Percentiles rank a stretch among this genome's conserved stretches.
Conservation (phyloP, 441 rosid species). For the Pelargonium myrrhifolium region DNA sequence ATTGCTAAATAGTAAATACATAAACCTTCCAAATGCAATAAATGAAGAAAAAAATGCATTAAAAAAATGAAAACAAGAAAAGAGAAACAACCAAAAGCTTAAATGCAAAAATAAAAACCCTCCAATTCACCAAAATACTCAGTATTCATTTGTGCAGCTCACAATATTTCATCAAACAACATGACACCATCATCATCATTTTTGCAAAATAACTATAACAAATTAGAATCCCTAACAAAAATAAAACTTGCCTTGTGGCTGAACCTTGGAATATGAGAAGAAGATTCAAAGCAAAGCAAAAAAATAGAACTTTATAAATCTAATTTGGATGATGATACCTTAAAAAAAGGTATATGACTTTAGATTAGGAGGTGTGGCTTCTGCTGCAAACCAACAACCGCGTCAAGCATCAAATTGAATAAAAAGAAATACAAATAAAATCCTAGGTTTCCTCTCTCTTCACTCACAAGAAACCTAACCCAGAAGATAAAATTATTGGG, state of each 20-base stretch:
- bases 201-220: not conserved
- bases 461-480: conserved; percentile 2
- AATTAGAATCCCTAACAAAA: not conserved
- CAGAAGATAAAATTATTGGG: not conserved
- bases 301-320: conserved; percentile 6
- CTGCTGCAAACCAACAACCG: not conserved
- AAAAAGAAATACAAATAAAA: not conserved
- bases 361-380: not conserved
- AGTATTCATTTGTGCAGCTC: not conserved
- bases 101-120: not conserved
- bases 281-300: conserved; percentile 30
- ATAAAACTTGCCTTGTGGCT: conserved; percentile 24
- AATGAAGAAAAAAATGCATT: not conserved
- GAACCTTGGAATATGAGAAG: conserved; percentile 28
- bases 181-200: too few relatives aligned
- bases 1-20: not conserved
- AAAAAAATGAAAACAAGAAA: not conserved
- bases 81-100: not conserved
- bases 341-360: conserved; percentile 5
- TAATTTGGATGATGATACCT: too few relatives aligned
- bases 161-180: not conserved
- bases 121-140: not conserved
- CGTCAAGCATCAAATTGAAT: not conserved
- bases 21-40: not conserved
- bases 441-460: not conserved